Conservation (phyloP, 2,329 filamentous ascomycete species). For the Claviceps lovelessii region DNA sequence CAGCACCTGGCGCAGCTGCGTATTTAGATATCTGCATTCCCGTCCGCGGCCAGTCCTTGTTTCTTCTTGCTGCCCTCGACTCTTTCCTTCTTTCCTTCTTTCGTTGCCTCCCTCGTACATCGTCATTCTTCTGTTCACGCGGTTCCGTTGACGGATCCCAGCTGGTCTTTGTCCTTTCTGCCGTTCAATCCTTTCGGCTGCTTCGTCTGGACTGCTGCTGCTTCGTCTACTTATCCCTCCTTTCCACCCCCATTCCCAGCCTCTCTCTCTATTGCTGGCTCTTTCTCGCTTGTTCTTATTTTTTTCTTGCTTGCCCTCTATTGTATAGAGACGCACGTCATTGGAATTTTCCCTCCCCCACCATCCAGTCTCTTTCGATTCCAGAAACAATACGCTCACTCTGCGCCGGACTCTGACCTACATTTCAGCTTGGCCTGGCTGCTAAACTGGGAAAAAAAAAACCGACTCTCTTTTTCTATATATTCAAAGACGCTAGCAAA, state of each 20-base stretch:
- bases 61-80: not conserved
- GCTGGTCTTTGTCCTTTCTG: not conserved
- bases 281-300: too few species aligned
- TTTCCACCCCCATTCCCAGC: not conserved
- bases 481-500: not conserved
- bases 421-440: not conserved
- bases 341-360: slow-evolving; percentile 1
- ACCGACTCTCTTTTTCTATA: not conserved
- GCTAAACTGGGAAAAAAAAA: not conserved
- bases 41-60: not conserved
- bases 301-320: too few species aligned
- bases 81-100: not conserved
- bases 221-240: not conserved
- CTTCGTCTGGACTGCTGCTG: slow-evolving; percentile 10
- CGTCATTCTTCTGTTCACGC: slow-evolving; percentile 1
- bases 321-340: slow-evolving; percentile 2
- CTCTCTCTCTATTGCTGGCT: not conserved
- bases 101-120: not conserved
- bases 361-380: not conserved
- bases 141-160: slow-evolving; percentile 3
- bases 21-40: slow-evolving; percentile 12
- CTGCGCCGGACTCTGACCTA: not conserved
- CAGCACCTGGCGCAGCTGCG: not conserved
- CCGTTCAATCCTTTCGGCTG: slow-evolving; percentile 21
- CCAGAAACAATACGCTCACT: not conserved